phyloP scores from a whole-genome alignment of 371 early-diverging fungal genomes.

The Basidiobolus meristosporus region DNA sequence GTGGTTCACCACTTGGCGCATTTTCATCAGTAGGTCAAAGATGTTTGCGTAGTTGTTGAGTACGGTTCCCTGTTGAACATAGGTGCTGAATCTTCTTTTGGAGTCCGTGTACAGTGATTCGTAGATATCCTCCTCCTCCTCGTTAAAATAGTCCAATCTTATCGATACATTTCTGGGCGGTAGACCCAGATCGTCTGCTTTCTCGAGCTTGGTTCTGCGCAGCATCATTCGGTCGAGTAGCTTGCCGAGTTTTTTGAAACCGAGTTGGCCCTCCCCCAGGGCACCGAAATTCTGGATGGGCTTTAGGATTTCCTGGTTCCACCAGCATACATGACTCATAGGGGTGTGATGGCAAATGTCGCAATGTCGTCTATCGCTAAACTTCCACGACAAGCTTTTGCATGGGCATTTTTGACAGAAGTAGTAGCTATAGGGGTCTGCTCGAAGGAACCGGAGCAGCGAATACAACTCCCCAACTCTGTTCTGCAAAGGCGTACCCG shows the following conservation, averaged over 20 bases:
- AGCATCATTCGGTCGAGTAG: conserved; percentile 85
- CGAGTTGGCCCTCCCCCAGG: conserved; percentile 35
- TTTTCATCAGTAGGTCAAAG: conserved; percentile 53
- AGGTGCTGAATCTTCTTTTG: conserved; percentile 62
- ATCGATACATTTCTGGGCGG: conserved; percentile 73
- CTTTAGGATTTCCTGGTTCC: conserved; percentile 87
- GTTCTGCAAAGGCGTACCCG: conserved; percentile 97
- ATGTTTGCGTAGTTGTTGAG: conserved; percentile 91
- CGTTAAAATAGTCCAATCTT: conserved; percentile 68
- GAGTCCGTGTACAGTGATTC: conserved; percentile 63
- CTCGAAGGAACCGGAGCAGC: conserved; percentile 68
- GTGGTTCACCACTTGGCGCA: conserved; percentile 76
- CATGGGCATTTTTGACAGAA: conserved; percentile 78
- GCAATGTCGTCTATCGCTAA: conserved; percentile 38
- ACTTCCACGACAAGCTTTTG: conserved; percentile 63
- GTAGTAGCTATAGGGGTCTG: conserved; percentile 39
- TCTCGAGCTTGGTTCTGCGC: conserved; percentile 79
- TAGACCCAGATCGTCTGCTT: conserved; percentile 80
- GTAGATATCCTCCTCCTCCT: conserved; percentile 89
- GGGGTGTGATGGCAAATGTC: conserved; percentile 56
- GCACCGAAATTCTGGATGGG: conserved; percentile 76
- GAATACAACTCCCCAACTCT: conserved; percentile 93
- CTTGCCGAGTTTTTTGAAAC: conserved; percentile 54
- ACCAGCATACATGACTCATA: conserved; percentile 83
- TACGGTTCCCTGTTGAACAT: conserved; percentile 69